phyloP scores from a whole-genome alignment of 106 monocot genomes.

The Apostasia ramifera region DNA sequence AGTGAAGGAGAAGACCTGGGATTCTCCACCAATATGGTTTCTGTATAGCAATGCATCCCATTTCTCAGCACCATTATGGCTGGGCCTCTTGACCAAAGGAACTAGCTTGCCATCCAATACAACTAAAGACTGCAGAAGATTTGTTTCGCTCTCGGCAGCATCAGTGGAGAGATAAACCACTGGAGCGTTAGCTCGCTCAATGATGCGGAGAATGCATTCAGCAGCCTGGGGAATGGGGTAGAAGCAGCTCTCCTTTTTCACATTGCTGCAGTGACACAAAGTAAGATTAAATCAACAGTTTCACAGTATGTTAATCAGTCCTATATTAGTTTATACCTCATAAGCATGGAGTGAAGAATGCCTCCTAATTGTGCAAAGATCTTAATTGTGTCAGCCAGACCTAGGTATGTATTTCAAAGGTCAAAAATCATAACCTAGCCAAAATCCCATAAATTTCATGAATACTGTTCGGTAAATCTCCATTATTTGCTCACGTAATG shows the following conservation, averaged over 20 bases:
- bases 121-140: conserved; percentile 74
- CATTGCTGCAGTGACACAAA: conserved; percentile 45
- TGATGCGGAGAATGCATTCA: conserved; percentile 58
- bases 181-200: conserved; percentile 59
- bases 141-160: conserved; percentile 77
- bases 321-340: no score
- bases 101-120: conserved; percentile 41
- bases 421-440: no score
- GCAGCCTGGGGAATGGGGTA: conserved; percentile 93
- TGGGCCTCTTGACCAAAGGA: conserved; percentile 69
- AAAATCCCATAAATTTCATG: no score
- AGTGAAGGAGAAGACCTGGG: conserved; percentile 40
- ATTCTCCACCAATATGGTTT: conserved; percentile 64
- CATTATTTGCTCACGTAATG: no score
- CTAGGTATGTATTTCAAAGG: no score
- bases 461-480: no score
- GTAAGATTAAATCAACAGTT: not conserved
- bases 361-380: no score
- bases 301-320: no score
- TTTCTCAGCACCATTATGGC: conserved; percentile 65
- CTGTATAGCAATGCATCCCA: conserved; percentile 93
- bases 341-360: no score
- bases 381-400: no score
- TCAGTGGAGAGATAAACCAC: conserved; percentile 94
- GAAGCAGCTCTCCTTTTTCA: conserved; percentile 85